Percentiles rank a stretch among this genome's conserved stretches.
Conservation (phyloP, 2,329 filamentous ascomycete species). For the Arachnomyces sp. region DNA sequence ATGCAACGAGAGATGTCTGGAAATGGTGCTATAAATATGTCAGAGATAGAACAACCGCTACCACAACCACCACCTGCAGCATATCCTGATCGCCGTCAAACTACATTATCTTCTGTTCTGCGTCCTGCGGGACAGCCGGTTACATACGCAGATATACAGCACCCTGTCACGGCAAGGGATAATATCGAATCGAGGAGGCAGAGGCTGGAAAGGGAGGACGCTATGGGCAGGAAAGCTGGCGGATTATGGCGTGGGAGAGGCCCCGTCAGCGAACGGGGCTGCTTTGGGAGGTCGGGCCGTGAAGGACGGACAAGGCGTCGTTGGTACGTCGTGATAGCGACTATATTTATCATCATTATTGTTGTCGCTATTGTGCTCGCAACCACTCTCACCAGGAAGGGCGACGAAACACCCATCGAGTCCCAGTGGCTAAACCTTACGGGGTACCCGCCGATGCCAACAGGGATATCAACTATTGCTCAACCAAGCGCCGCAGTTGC, state of each 20-base stretch:
- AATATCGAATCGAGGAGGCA: conserved; percentile 46
- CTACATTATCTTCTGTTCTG: conserved; percentile 33
- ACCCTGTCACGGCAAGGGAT: conserved; percentile 17
- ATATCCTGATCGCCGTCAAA: conserved; percentile 14
- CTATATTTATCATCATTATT: conserved; percentile 48
- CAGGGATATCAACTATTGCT: conserved; percentile 70
- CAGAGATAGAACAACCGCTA: conserved; percentile 51
- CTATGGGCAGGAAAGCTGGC: conserved; percentile 49
- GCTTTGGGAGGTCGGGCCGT: conserved; percentile 55
- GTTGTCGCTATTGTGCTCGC: conserved; percentile 51
- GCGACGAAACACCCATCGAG: conserved; percentile 36
- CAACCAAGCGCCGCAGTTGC: conserved; percentile 59
- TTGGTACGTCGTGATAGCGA: conserved; percentile 49
- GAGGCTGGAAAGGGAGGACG: conserved; percentile 61
- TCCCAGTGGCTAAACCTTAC: conserved; percentile 76
- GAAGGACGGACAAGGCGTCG: conserved; percentile 59
- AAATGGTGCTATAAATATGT: conserved; percentile 54
- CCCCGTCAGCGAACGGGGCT: conserved; percentile 56
- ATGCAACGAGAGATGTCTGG: conserved; percentile 56
- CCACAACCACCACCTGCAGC: conserved; percentile 30
- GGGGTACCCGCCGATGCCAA: conserved; percentile 77
- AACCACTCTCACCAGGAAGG: conserved; percentile 47
- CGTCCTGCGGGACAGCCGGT: conserved; percentile 24
- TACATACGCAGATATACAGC: conserved; percentile 17
- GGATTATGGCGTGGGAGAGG: conserved; percentile 60